These are phyloP conservation scores for Iberis pinnata DNA, from an alignment of 345 rosid species.

Conservation along the genomic window DNA sequence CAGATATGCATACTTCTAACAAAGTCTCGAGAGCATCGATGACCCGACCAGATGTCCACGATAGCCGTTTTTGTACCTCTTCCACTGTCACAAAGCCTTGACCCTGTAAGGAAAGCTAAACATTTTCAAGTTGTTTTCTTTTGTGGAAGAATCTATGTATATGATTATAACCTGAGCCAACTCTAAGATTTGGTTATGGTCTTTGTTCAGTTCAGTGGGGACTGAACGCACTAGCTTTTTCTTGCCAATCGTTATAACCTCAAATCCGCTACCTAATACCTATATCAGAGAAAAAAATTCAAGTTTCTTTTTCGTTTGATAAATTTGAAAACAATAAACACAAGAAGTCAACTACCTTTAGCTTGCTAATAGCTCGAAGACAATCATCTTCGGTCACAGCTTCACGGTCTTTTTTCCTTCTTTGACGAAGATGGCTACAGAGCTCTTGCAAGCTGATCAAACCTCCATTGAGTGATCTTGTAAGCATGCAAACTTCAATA, in stretches of 20 bases:
- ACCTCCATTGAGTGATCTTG: constrained; percentile 87
- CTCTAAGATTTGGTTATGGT: constrained; percentile 82
- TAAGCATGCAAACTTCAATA: constrained; percentile 85
- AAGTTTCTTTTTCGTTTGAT: too few relatives aligned
- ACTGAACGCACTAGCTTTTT: constrained; percentile 81
- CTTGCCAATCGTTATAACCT: constrained; percentile 81
- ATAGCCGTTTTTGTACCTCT: constrained; percentile 57
- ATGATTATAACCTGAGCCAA: constrained; percentile 51
- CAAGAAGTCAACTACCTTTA: constrained; percentile 45
- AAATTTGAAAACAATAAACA: background rate
- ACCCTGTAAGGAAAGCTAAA: constrained; percentile 33
- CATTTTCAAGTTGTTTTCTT: background rate
- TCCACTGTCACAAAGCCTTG: constrained; percentile 79
- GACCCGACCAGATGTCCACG: constrained; percentile 83
- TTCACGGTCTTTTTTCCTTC: constrained; percentile 65
- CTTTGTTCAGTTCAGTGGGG: constrained; percentile 88
- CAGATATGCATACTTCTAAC: constrained; percentile 45
- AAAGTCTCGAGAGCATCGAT: constrained; percentile 66
- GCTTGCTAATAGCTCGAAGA: constrained; percentile 88
- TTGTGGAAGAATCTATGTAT: too few relatives aligned
- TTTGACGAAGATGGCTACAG: constrained; percentile 61
- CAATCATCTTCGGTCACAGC: constrained; percentile 92
- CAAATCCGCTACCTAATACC: constrained; percentile 82
- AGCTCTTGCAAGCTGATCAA: constrained; percentile 79
- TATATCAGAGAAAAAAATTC: constrained; percentile 16